Base-by-base conservation (phyloP, 2,329 filamentous ascomycete species). In the Pseudocercospora eumusae region DNA sequence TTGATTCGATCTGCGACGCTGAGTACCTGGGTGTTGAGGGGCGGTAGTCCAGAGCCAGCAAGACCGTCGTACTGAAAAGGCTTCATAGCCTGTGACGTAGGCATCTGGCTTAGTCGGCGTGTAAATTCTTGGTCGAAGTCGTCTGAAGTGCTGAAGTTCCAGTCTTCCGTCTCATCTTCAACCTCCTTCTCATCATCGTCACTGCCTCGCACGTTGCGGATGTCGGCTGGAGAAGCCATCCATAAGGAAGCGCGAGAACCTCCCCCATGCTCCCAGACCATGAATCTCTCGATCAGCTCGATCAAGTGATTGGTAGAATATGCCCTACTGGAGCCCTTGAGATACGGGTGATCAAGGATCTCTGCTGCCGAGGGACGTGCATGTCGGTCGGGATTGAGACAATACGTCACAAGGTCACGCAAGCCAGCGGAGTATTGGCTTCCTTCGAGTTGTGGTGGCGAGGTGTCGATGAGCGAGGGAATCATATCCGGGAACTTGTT, bases 221-320 rank as follows among this genome's bases (percentile, higher is more conserved):
- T 55, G 42, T 68, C 67, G 23, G 64, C 61, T 31, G 85, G 84
- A 11, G 81, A 82, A 23, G 82, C 81, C 64, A 85, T 82, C 73
- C 87, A 88, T 0, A 88, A 75, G 5, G 86, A 88, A 65, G 84
- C 85, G 50, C 90, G 84, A 67, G 85, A 86, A 27, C 90, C 90
- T 23, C 90, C 90, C 68, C 86, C 83, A 7, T 86, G 83, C 74
- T 93, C 90, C 90, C 90, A 93, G 20, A 87, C 72, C 71, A 87
- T 88, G 76, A 89, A 93, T 11, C 85, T 87, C 66, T 86, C 84
- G 9, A 93, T 88, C 1, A 93, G 80, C 62, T 86, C 81, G 2
- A 85, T 78, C 2, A 93, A 81, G 4, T 81, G 82, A 0, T 83
- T 83, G 0, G 87, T 86, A 0, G 90, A 90, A 69, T 90, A 88